Evolutionary conservation across 2,329 filamentous ascomycete species (phyloP).

Genomic region (Apiospora saccharicola): DNA sequence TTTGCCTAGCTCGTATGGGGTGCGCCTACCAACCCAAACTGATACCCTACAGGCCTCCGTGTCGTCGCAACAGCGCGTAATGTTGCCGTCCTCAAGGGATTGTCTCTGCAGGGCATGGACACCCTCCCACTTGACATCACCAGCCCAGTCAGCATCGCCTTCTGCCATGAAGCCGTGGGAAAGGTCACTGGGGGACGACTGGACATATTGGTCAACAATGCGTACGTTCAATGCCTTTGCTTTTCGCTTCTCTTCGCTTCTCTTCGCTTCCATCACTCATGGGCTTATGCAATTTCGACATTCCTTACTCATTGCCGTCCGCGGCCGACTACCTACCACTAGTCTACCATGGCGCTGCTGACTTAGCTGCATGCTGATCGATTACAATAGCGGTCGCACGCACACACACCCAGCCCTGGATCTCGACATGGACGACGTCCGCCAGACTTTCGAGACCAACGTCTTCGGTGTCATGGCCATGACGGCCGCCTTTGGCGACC

Average conservation of each 20-base stretch:
- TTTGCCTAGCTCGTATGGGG: background rate
- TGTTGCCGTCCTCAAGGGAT: conserved; percentile 53
- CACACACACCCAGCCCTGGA: conserved; percentile 58
- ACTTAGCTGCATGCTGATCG: too few species aligned
- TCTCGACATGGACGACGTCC: conserved; percentile 57
- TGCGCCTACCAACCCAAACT: background rate
- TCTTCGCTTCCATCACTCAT: too few species aligned
- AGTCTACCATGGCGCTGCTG: background rate
- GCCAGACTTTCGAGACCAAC: conserved; percentile 60
- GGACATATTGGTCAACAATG: conserved; percentile 69
- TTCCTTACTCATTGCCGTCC: too few species aligned
- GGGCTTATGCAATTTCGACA: too few species aligned
- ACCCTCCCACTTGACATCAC: conserved; percentile 63
- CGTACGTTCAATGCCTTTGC: conserved; percentile 46
- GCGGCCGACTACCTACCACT: conserved; percentile 31
- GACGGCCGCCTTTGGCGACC: conserved; percentile 53
- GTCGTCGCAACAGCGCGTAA: conserved; percentile 66
- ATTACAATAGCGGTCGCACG: conserved; percentile 56
- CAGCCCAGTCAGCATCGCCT: conserved; percentile 57
- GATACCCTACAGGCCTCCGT: conserved; percentile 50
- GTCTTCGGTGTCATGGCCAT: conserved; percentile 63
- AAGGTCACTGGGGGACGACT: conserved; percentile 59
- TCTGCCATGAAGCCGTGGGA: conserved; percentile 55
- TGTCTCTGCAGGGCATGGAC: conserved; percentile 57
- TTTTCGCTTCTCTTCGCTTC: too few species aligned